Percentiles rank a stretch among this genome's conserved stretches.
Evolutionary conservation across 2,329 filamentous ascomycete genomes (phyloP).

Genomic region (Colletotrichum phormii): DNA sequence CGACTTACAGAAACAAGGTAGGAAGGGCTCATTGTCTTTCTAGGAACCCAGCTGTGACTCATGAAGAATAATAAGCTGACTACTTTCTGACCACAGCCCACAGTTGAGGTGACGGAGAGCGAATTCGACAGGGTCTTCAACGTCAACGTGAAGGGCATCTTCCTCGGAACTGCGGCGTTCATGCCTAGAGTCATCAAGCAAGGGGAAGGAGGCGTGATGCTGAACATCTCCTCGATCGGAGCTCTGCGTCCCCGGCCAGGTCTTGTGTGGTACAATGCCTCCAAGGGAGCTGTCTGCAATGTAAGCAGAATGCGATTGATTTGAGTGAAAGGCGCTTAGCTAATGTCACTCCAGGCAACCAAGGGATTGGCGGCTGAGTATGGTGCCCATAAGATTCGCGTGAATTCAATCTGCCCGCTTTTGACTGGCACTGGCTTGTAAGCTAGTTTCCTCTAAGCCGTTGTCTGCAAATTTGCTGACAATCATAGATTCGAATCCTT

Average conservation of each 20-base stretch:
- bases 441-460: conserved; percentile 33
- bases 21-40: not conserved
- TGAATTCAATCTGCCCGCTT: conserved; percentile 78
- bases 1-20: conserved; percentile 67
- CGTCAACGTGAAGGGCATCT: conserved; percentile 77
- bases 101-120: conserved; percentile 70
- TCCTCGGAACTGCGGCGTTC: conserved; percentile 65
- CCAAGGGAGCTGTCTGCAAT: conserved; percentile 74
- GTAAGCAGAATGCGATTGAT: not conserved
- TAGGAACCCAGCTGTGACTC: too few relatives aligned
- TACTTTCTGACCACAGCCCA: conserved; percentile 51
- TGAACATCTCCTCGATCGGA: conserved; percentile 82
- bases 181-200: conserved; percentile 66
- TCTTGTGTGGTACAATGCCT: conserved; percentile 77
- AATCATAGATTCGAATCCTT: conserved; percentile 54
- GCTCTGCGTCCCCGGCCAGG: conserved; percentile 72
- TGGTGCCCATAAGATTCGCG: conserved; percentile 76
- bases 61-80: not conserved
- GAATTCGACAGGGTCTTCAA: conserved; percentile 76
- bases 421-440: conserved; percentile 73
- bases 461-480: not conserved
- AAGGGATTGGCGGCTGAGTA: conserved; percentile 77
- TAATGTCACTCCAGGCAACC: conserved; percentile 49
- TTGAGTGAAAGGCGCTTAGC: not conserved
- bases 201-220: conserved; percentile 76